phyloP scores from a whole-genome alignment of 805 yeast species.

The Tetrapisispora namnaoensis region DNA sequence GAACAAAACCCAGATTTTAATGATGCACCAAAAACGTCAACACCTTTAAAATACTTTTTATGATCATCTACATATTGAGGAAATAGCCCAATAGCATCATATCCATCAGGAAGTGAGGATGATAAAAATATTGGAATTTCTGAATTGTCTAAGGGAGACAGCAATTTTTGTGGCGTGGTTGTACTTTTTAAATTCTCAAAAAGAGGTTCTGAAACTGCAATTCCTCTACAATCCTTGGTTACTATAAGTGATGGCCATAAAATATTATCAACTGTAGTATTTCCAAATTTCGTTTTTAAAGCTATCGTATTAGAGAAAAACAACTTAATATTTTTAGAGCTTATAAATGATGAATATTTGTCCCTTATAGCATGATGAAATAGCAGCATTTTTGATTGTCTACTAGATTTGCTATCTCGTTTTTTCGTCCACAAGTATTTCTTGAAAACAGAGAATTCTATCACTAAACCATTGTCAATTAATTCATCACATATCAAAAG shows the following conservation, averaged over 20 bases:
- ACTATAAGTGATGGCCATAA: constrained; percentile 16
- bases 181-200: constrained; percentile 5
- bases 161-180: neutral
- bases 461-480: neutral
- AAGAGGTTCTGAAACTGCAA: constrained; percentile 12
- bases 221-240: constrained; percentile 17
- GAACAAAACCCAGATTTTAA: constrained; percentile 2
- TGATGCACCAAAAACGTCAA: constrained; percentile 8
- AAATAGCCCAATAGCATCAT: constrained; percentile 18
- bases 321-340: neutral
- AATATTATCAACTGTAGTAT: neutral
- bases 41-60: constrained; percentile 7
- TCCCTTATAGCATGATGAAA: neutral
- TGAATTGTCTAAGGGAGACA: constrained; percentile 12
- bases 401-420: neutral
- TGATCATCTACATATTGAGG: constrained; percentile 15
- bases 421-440: neutral
- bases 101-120: constrained; percentile 7
- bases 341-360: neutral
- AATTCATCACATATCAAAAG: neutral
- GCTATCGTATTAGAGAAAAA: neutral
- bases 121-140: constrained; percentile 9
- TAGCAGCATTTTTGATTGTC: neutral
- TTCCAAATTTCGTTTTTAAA: neutral
- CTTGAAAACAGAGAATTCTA: neutral